Base-by-base conservation (phyloP, 257 asterid genomes). In the Striga asiatica region DNA sequence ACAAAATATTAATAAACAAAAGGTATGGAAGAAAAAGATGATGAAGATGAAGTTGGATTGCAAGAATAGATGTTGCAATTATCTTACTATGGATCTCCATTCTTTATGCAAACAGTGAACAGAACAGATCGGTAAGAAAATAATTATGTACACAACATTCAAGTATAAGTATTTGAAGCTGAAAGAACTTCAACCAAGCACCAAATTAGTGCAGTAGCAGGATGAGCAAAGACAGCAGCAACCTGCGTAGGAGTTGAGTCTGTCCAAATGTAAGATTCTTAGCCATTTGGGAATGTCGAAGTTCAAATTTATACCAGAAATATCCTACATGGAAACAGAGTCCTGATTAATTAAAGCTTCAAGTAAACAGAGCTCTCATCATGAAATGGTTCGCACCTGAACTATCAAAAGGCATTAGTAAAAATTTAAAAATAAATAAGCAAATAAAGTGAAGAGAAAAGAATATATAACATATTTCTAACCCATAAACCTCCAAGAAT, bases 401-500 rank as follows among this genome's bases (percentile, higher is more conserved):
- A 43, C 37, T 49, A 48, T 22, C 20, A 49, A 37, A 54, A 37
- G 49, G 66, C 57, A 46, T 45, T 29, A 37, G 63, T 24, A 57
- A 13, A 39, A 21, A 48, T 53, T 56, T 39, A 56, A 66, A 8
- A 47, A n/a, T 47, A 55, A 35, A 10, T 10, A 35, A 35, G 16
- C 47, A 55, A 35, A 10, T 10, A 35, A 35, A 50, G 9, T 31
- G 58, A 32, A 62, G 43, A 29, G 17, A 48, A 25, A 56, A 51
- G 35, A 50, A 24, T 28, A 65, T 47, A 45, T 43, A 41, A 54
- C 35, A 17, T 19, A 42, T 12, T 53, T 66, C 96, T 80, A 65
- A 91, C 98, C 98, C 98, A 88, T 67, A 91, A 73, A 62, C 87
- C 94, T 69, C 92, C 89, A 64, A 91, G 89, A 65, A 82, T 69